Base-by-base conservation (phyloP, 169 alveolate genomes). In the Plasmodium vivax region DNA sequence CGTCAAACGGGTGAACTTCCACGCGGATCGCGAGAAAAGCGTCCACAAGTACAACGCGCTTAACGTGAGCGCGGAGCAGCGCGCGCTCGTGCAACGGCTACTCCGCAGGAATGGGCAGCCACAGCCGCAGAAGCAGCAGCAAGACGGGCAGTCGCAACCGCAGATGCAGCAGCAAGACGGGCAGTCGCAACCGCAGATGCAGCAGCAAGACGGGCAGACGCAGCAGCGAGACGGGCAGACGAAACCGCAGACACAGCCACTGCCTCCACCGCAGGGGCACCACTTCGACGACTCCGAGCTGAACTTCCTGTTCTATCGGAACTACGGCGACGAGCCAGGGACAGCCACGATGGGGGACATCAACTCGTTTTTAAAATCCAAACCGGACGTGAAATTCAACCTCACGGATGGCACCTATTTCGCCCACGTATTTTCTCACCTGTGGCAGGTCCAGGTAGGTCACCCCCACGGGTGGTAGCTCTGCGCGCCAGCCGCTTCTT, bases 1-100 rank as follows among this genome's bases (percentile, higher is more conserved):
- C 58, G n/a, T 85, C 23, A 85, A 85, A 85, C 75, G 93, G 38
- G 80, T 34, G 30, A 85, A 85, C 41, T 85, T 85, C 41, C 85
- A 85, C 74, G 19, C 71, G 79, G 93, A 85, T 74, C n/a, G 56
- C 12, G 85, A 85, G 19, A 85, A 85, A 85, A 85, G 74, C 79
- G 58, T 85, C 4, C 79, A 85, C n/a, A 85, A 85, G 58, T 85
- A 85, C 27, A 85, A 74, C 51, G 51, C 93, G 5, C 84, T 74
- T 27, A 85, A 85, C 41, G 47, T 85, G 19, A 41, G 71, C 56
- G 32, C 27, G 80, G 79, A 85, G 79, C 93, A 85, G 23, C 47
- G 51, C 34, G 85, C 77, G 14, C 12, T 30, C 27, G 34, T 85
- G 68, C 81, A 85, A 9, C 34, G 38, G 12, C 23, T 85, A 74